Base-by-base conservation (phyloP, 805 yeast species). In the Priceomyces castillae region DNA sequence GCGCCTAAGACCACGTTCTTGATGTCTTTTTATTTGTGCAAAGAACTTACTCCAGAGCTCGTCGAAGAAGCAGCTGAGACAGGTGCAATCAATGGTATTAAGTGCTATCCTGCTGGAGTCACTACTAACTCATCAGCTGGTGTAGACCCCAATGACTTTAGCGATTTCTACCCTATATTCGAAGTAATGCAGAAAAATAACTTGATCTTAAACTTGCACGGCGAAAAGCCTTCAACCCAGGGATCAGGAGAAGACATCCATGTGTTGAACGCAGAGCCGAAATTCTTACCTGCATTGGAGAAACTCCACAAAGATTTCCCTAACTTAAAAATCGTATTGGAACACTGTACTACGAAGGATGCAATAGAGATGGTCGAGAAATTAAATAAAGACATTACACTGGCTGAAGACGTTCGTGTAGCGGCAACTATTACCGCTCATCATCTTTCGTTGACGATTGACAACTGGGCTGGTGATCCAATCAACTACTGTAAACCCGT, bases 71-170 rank as follows among this genome's bases (percentile, higher is more conserved):
- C 97, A 28, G 95, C 90, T 6, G 59, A 72, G 43, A 56, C 66
- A 14, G 82, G 82, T 1, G 81, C 80, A 30, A 81, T 92, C 43
- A 74, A 81, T 23, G 99, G 99, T 44, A 88, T 94, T 52, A 94
- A 94, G 64, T 90, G 96, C 62, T 94, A 94, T 63, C 99, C 99
- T 34, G 97, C 98, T 1, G 99, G 99, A 36, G 99, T 94, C 25
- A 94, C 99, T n/a, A 94, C 99, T 31, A 94, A 94, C 69, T 89
- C 97, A 7, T 65, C 78, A 39, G 86, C 84, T 2, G 99, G 99
- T 40, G 97, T 94, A 18, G 94, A 86, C 62, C 95, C 95, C 18
- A 88, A 90, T 55, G 96, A 92, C 57, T 94, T 94, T 65, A 78
- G 84, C 38, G 81, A 77, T 4, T 94, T 90, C 57, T 94, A 90